Evolutionary conservation across 805 yeast species (phyloP), one percentile per base, ranked within the genome.

Genomic region (Metschnikowia borealis): DNA sequence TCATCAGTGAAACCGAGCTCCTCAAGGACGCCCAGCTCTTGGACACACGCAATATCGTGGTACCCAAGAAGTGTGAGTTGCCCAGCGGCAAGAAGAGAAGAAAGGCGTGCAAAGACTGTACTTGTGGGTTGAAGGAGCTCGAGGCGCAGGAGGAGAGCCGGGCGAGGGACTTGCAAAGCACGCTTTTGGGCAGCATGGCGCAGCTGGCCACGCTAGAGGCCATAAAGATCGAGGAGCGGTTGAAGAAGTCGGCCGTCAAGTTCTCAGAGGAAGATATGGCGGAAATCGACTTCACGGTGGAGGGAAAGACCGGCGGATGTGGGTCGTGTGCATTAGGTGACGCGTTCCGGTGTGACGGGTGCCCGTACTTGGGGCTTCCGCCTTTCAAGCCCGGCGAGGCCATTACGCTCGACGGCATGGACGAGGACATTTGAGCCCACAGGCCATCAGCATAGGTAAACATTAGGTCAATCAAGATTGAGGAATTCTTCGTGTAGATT

Each of bases 311-410:
- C 11, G 97, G 97, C 33, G 97, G 97, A 3, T 94, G 99, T 73
- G 96, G 96, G 23, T 88, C 96, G 10, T 94, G 99, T 71, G 84
- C 98, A 0, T 77, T 94, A 45, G 99, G 99, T 40, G 99, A 94
- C 68, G 99, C 99, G 0, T 94, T 94, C 73, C 78, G 99, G 63
- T 94, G 99, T 68, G 96, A 91, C 59, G 97, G 98, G 2, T 94
- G 99, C 71, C 99, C 99, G 37, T 94, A 85, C 69, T 73, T 94
- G 58, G 99, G 99, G 0, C 75, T 94, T 42, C 99, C 99, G 14
- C 97, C 99, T 3, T 94, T 94, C 79, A 90, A 90, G 70, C 99
- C 98, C 1, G 99, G 99, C 47, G 96, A 94, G 71, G 84, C 84
- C 10, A 83, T 94, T 48, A 83, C 85, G 32, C 71, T 92, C 55